A percentile compares a stretch with the other conserved stretches of the same genome.
Evolutionary conservation across 441 rosid genomes (phyloP).

Genomic region (Adansonia madagascariensis): DNA sequence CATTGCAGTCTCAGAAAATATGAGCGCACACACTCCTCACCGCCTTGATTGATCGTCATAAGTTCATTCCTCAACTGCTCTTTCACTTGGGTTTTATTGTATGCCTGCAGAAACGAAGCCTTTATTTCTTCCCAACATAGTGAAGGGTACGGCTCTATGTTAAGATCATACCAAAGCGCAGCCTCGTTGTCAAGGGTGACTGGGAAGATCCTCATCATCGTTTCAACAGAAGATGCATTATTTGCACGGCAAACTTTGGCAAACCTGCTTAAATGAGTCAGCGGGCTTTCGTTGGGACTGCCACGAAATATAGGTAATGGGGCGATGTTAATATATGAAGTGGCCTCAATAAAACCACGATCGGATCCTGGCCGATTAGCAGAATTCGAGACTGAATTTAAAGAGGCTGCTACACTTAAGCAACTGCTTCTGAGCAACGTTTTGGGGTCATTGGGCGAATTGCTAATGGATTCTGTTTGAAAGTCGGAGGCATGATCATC

Average conservation of each 20-base stretch:
- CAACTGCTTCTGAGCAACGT: background rate
- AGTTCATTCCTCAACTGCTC: slow-evolving; percentile 37
- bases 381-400: background rate
- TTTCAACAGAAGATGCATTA: slow-evolving; percentile 29
- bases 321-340: slow-evolving; percentile 37
- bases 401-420: background rate
- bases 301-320: slow-evolving; percentile 44
- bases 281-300: slow-evolving; percentile 33
- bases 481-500: slow-evolving; percentile 8
- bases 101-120: slow-evolving; percentile 41
- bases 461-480: background rate
- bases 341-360: background rate
- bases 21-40: slow-evolving; percentile 38
- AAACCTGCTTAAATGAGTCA: slow-evolving; percentile 42
- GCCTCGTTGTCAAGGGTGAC: slow-evolving; percentile 49
- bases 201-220: slow-evolving; percentile 45
- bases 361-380: background rate
- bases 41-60: slow-evolving; percentile 33
- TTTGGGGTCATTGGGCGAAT: background rate
- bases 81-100: slow-evolving; percentile 17
- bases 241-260: slow-evolving; percentile 48
- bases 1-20: slow-evolving; percentile 46
- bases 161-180: slow-evolving; percentile 48
- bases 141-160: slow-evolving; percentile 41
- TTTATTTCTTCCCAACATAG: slow-evolving; percentile 43